These are phyloP conservation scores for Petunia axillaris DNA, from an alignment of 257 asterid species.

Conservation along the genomic window DNA sequence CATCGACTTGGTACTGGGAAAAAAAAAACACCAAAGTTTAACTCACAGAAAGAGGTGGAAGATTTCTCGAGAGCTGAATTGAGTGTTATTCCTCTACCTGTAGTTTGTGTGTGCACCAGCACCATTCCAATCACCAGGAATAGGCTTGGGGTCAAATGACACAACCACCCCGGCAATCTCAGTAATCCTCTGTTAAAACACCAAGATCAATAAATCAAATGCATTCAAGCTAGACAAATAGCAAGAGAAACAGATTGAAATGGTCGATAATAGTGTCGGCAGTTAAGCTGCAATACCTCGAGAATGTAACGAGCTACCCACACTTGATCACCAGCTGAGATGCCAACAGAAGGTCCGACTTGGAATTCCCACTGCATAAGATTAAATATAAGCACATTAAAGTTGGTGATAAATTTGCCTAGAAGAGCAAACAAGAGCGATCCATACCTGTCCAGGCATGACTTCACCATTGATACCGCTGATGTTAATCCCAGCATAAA, in stretches of 20 bases:
- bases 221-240: background rate
- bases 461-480: constrained; percentile 93
- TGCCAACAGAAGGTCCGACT: constrained; percentile 94
- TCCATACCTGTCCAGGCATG: constrained; percentile 87
- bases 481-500: constrained; percentile 81
- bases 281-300: constrained; percentile 53
- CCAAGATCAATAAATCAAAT: background rate
- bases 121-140: constrained; percentile 98
- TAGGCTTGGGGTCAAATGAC: constrained; percentile 92
- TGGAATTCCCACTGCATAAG: constrained; percentile 83
- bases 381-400: background rate
- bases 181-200: constrained; percentile 73
- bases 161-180: constrained; percentile 89
- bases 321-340: constrained; percentile 86
- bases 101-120: constrained; percentile 96
- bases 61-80: background rate
- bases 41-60: background rate
- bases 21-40: background rate
- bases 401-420: background rate
- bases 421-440: background rate
- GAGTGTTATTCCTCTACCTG: constrained; percentile 51
- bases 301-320: constrained; percentile 95
- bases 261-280: background rate
- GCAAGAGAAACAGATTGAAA: background rate
- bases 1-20: constrained; percentile 79